phyloP scores from a whole-genome alignment of 176 grass and related monocot species.

The Phoenix roebelenii region DNA sequence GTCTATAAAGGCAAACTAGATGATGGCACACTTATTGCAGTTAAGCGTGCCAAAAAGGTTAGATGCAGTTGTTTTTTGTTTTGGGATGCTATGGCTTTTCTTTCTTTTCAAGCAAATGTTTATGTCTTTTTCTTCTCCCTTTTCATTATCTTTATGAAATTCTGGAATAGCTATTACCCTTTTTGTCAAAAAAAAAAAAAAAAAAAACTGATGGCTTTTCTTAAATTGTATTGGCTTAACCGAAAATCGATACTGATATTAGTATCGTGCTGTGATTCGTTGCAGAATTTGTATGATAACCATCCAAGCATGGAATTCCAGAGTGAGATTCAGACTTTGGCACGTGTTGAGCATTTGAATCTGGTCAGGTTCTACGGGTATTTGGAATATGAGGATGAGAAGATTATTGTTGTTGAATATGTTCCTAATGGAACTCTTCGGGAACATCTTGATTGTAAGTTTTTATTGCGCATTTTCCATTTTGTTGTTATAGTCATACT shows the following conservation, averaged over 20 bases:
- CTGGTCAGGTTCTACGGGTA: slow-evolving; percentile 2
- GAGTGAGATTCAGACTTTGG: slow-evolving; percentile 12
- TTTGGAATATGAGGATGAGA: slow-evolving; percentile 6
- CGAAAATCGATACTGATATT: neutral
- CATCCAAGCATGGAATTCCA: neutral
- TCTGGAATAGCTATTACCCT: too few species aligned
- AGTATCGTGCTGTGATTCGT: neutral
- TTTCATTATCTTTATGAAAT: too few species aligned
- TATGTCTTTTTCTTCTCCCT: too few species aligned
- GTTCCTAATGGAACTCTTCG: slow-evolving; percentile 11
- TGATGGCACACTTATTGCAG: slow-evolving; percentile 5
- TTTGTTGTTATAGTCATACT: neutral
- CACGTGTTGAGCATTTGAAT: slow-evolving; percentile 5
- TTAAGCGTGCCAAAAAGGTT: slow-evolving; percentile 11
- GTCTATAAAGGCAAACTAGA: neutral
- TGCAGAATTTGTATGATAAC: neutral
- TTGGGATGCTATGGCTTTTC: too few species aligned
- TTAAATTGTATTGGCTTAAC: too few species aligned
- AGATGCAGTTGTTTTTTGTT: too few species aligned
- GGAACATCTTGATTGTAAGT: slow-evolving; percentile 17
- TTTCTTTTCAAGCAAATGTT: too few species aligned
- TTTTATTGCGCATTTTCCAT: neutral
- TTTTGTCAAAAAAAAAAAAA: too few species aligned
- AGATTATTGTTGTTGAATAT: slow-evolving; percentile 7
- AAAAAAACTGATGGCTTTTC: neutral